A percentile compares a stretch with the other conserved stretches of the same genome.
These are phyloP conservation scores for Xylariaceae sp. DNA, from an alignment of 2,329 filamentous ascomycete species.

Conservation along the genomic window DNA sequence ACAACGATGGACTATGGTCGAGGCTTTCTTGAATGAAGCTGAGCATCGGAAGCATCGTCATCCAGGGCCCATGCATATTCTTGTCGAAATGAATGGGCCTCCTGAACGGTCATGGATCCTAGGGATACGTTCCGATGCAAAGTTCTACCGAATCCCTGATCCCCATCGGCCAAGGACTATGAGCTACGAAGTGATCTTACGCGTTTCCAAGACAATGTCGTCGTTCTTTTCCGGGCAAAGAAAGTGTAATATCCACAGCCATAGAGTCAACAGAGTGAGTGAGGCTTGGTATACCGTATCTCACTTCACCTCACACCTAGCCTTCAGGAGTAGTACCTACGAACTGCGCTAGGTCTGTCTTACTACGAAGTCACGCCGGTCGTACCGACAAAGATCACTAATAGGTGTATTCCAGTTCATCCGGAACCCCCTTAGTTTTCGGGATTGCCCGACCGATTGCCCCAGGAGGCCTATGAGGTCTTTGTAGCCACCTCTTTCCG, in stretches of 20 bases:
- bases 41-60: conserved; percentile 15
- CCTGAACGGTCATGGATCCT: neutral
- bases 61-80: conserved; percentile 6
- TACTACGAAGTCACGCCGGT: neutral
- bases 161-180: neutral
- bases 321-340: conserved; percentile 4
- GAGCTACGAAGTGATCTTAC: neutral
- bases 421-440: conserved; percentile 10
- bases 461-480: conserved; percentile 8
- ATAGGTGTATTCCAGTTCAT: neutral
- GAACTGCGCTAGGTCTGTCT: neutral
- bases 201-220: no score
- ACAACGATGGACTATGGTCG: neutral
- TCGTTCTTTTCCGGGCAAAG: no score
- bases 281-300: no score
- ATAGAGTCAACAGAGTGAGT: no score
- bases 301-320: neutral
- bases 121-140: neutral
- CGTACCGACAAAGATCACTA: neutral
- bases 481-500: conserved; percentile 7
- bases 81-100: neutral
- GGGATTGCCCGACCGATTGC: conserved; percentile 2
- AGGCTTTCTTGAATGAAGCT: conserved; percentile 2
- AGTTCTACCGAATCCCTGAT: neutral
- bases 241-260: no score